Base-by-base conservation (phyloP, 495 filamentous ascomycete species). In the Talaromyces wortmannii region DNA sequence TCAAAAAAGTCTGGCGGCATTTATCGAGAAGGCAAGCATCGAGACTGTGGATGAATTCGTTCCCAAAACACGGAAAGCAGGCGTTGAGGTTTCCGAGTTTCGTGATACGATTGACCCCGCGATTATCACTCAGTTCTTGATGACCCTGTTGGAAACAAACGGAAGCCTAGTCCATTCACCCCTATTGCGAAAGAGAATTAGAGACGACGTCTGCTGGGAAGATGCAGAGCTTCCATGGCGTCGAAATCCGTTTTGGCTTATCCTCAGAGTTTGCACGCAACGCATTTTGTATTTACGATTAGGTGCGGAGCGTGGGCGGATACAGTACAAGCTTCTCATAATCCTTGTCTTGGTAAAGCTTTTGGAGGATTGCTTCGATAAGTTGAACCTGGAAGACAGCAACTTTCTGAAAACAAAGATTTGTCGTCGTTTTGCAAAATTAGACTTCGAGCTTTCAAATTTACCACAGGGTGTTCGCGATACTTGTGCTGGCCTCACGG, bases 241-340 rank as follows among this genome's bases (percentile, higher is more conserved):
- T 18, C 64, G 83, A 33, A 65, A 62, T 10, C 74, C 84, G 0
- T 69, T 74, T 42, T 87, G 80, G 79, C 78, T 88, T 4, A 69
- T 84, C 0, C 63, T 86, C 11, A 75, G 84, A 0, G 82, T 88
- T 2, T 66, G 66, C 0, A 58, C 77, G 13, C 72, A 81, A 30
- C 74, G 82, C 0, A 67, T 74, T 8, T 67, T 86, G 0, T 74
- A 61, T 44, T 45, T 71, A 7, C 12, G 59, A 0, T 64, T 81
- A 5, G 83, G 82, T 2, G 61, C 49, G 7, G 69, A 74, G 4
- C 11, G 57, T 5, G 84, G 82, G 0, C 70, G 71, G n/a, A 48
- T 77, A 2, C 63, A 71, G 5, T 87, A 87, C 73, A 88, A 88
- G 56, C 65, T 77, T 43, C 61, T 87, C 2, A 72, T 83, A 4